Evolutionary conservation across 352 stramenopile species (phyloP), one percentile per base, ranked within the genome.

Genomic region (Peronospora destructor): DNA sequence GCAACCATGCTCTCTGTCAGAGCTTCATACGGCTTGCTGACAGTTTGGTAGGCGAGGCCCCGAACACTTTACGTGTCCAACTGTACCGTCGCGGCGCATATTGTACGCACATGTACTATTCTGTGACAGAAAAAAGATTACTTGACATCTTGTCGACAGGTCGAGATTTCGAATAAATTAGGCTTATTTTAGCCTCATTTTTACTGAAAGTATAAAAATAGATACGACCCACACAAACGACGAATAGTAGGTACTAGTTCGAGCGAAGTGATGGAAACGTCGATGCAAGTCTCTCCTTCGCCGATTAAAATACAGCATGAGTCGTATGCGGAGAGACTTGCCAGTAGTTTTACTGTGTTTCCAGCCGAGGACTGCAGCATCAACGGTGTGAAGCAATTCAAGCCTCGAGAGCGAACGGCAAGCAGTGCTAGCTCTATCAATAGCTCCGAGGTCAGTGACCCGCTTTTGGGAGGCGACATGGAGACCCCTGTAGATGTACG

Each of bases 271-370:
- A 26, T 42, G 4, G 16, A 25, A n/a, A 42, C 36, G 3, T 5
- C 26, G n/a, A 32, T 19, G 13, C 11, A 44, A 26, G 6, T 37
- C 35, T 12, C 17, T 29, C 46, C 29, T 10, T 50, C 47, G 30
- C 46, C 46, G 42, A 35, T 60, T 34, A 63, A 63, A 39, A 59
- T 63, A 9, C 42, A 43, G 0, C 10, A 39, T 0, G 30, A 66
- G 16, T 28, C 61, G 12, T 57, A 45, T 32, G 32, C 45, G 6
- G 25, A 57, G 9, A 56, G 42, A 6, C 37, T 42, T 0, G 49
- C 39, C 11, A 58, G 38, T 11, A 66, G 48, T 37, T 11, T 23
- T 19, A 52, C 36, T 0, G 16, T 21, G 5, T 62, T 45, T 2
- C 47, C 49, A 23, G 36, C 33, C n/a, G 47, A 65, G 16, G 59